Evolutionary conservation across 2,329 filamentous ascomycete species (phyloP), one percentile per base, ranked within the genome.

Genomic region (Xylariaceae sp.): DNA sequence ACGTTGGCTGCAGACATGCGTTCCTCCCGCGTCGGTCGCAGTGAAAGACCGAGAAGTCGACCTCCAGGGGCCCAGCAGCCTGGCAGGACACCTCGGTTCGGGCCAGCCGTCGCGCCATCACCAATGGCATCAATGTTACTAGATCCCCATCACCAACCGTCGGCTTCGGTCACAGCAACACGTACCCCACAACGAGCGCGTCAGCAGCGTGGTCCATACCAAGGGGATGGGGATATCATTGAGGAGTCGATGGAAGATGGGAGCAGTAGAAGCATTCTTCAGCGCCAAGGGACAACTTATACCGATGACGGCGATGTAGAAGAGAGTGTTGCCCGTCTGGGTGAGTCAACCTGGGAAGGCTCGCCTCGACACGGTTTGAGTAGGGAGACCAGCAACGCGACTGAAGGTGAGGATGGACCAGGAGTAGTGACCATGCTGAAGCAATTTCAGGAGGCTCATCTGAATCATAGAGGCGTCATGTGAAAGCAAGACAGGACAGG

Each of bases 141-240:
- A 2, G 89, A 93, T 71, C 86, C 89, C 2, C 89, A 90, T 67
- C 87, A 93, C 59, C 89, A 92, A 58, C 89, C 89, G 5, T 77
- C 79, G 1, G 75, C 76, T 1, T 77, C 80, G 9, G 75, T 75
- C 4, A 70, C 77, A 37, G 74, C 75, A 1, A 73, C 67, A 18
- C 77, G 79, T 40, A 82, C 79, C 48, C 67, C 75, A n/a, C 75
- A 83, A 56, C 73, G 77, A 49, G 71, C 73, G 14, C 79, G 80
- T 20, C 72, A 75, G 61, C 65, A 77, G 64, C 75, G 75, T 55
- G 73, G 76, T 67, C 75, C 69, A 50, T 79, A 79, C 63, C 79
- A 75, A 47, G 77, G 71, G 32, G 83, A 77, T 60, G 74, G 69
- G 46, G 79, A 75, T 63, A 84, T 81, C 64, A 82, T 82, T 7